Evolutionary conservation across 2,329 filamentous ascomycete genomes (phyloP).

Genomic region (Harringtonia lauricola): DNA sequence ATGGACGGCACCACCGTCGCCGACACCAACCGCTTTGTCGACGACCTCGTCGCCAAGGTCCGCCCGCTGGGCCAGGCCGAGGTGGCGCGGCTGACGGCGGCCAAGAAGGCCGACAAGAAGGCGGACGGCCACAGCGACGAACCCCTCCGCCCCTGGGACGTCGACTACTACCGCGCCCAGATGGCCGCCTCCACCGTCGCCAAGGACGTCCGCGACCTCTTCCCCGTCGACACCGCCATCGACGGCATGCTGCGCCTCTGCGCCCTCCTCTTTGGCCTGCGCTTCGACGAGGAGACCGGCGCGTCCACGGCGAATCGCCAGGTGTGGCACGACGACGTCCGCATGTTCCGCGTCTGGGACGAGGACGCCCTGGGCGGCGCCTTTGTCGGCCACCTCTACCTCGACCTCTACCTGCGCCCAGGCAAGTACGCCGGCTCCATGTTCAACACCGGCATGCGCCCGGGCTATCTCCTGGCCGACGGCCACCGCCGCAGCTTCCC

Average conservation of each 20-base stretch:
- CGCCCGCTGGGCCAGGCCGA: slow-evolving; percentile 58
- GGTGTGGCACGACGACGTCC: slow-evolving; percentile 70
- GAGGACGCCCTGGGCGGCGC: slow-evolving; percentile 56
- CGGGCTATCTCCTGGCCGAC: slow-evolving; percentile 54
- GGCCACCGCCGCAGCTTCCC: slow-evolving; percentile 59
- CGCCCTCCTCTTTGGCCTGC: slow-evolving; percentile 67
- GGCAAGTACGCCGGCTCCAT: slow-evolving; percentile 70
- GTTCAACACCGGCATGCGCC: slow-evolving; percentile 71
- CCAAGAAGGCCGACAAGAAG: slow-evolving; percentile 47
- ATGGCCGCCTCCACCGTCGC: no score
- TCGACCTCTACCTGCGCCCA: slow-evolving; percentile 66
- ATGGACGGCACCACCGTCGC: slow-evolving; percentile 59
- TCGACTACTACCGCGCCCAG: slow-evolving; percentile 55
- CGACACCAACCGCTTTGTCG: slow-evolving; percentile 60
- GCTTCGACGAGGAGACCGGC: slow-evolving; percentile 59
- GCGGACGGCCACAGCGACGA: slow-evolving; percentile 59
- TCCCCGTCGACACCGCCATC: slow-evolving; percentile 63
- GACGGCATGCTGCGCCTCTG: slow-evolving; percentile 72
- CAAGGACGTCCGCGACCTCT: slow-evolving; percentile 49
- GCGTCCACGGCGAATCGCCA: slow-evolving; percentile 61
- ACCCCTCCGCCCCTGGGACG: slow-evolving; percentile 54
- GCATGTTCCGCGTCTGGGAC: slow-evolving; percentile 73
- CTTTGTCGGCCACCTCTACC: slow-evolving; percentile 72
- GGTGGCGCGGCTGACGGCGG: slow-evolving; percentile 59
- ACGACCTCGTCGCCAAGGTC: slow-evolving; percentile 55